Percentiles rank a stretch among this genome's conserved stretches.
These are phyloP conservation scores for Chalciporus pseudorubinellus DNA, from an alignment of 768 basidiomycete genomes.

Conservation along the genomic window DNA sequence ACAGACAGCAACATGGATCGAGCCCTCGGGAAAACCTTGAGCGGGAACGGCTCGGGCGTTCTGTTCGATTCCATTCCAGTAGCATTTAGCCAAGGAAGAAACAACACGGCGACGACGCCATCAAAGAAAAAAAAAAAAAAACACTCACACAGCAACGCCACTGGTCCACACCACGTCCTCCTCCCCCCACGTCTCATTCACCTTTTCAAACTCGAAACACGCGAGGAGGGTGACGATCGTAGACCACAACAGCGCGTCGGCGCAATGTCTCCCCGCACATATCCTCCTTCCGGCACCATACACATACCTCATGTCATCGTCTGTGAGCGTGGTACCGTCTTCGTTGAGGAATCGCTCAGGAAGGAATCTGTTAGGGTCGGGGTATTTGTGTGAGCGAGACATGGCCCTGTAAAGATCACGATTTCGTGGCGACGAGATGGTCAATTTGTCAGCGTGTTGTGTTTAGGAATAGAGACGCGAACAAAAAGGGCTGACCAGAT, in stretches of 20 bases:
- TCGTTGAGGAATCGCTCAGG: conserved; percentile 3
- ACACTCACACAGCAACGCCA: neutral
- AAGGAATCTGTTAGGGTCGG: neutral
- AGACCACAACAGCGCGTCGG: conserved; percentile 2
- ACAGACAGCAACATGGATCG: neutral
- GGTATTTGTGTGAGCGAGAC: conserved; percentile 2
- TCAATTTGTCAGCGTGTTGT: neutral
- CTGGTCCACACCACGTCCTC: conserved; percentile 3
- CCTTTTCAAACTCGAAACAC: conserved; percentile 7
- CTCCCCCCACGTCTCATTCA: neutral
- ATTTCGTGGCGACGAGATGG: neutral
- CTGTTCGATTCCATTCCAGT: neutral
- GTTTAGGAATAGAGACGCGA: too few species aligned
- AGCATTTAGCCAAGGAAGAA: too few species aligned
- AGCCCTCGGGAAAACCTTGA: conserved; percentile 1
- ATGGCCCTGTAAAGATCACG: conserved; percentile 2
- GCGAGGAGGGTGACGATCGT: conserved; percentile 5
- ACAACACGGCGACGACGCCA: too few species aligned
- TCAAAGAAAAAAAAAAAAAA: neutral
- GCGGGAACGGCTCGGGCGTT: conserved; percentile 1
- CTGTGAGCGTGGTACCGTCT: neutral
- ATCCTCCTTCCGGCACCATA: conserved; percentile 2
- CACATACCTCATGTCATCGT: neutral
- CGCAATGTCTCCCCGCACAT: conserved; percentile 1
- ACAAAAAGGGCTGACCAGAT: conserved; percentile 1